Evolutionary conservation across 768 basidiomycete species (phyloP), one percentile per base, ranked within the genome.

Genomic region (Collybiopsis confluens): DNA sequence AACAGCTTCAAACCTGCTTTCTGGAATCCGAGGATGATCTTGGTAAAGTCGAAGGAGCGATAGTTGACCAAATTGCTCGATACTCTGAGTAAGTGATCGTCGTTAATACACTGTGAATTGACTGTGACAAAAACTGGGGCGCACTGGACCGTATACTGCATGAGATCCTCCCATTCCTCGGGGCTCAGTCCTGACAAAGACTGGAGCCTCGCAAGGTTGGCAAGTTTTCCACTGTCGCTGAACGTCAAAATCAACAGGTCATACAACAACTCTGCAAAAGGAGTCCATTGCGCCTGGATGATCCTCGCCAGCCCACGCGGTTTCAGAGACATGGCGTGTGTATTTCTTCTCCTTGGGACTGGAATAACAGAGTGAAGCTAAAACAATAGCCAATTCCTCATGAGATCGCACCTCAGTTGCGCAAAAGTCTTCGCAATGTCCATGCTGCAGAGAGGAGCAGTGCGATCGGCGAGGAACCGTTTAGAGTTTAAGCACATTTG

Each of bases 271-370:
- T n/a, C 30, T 42, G 45, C 20, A 45, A 8, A 45, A 24, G 45
- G 8, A 91, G 75, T 89, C 88, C 87, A 91, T 72, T 93, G 90
- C 42, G 74, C 85, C 71, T 90, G 87, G 52, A 78, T 46, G 81
- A 88, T 27, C 92, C 92, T 0, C n/a, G n/a, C n/a, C n/a, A n/a
- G 88, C 88, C 92, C 92, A 94, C 1, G 84, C 82, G 5, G 90
- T 90, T 58, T 80, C 62, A n/a, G 76, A 78, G 13, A 91, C 47
- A 62, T 79, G 83, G 67, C 93, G 89, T 2, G 86, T 79, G 61
- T 94, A 94, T 56, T 84, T 77, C 70, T 90, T 87, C 63, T 93
- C 91, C 59, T 77, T 78, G 4, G 79, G 71, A 49, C 90, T 92
- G 51, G 9, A 52, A 16, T 44, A 33, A 49, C 7, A 35, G 43